A percentile compares a stretch with the other conserved stretches of the same genome.
Conservation (phyloP, 345 rosid species). For the Eucalyptus curtisii region DNA sequence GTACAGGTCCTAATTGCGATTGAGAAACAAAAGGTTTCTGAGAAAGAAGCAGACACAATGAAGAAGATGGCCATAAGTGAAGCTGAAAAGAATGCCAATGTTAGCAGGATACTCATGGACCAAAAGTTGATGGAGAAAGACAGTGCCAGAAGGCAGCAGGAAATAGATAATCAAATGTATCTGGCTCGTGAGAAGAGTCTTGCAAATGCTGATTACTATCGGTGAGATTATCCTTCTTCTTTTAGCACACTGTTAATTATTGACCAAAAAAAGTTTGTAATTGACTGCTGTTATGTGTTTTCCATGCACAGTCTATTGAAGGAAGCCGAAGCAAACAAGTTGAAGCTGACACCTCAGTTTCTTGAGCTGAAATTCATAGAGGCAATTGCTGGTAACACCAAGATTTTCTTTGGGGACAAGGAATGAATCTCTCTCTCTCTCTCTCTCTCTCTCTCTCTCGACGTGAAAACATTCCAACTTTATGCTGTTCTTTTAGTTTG, state of each 20-base stretch:
- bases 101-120: conserved; percentile 76
- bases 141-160: conserved; percentile 61
- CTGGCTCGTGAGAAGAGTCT: conserved; percentile 68
- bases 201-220: conserved; percentile 78
- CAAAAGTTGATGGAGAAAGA: conserved; percentile 87
- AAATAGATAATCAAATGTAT: conserved; percentile 79
- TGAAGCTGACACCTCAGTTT: conserved; percentile 84
- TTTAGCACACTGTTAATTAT: not conserved
- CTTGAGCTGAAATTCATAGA: conserved; percentile 85
- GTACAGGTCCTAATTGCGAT: conserved; percentile 70
- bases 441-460: not conserved
- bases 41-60: conserved; percentile 82
- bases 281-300: not conserved
- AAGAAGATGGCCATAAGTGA: conserved; percentile 90
- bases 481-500: too few species aligned
- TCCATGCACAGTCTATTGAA: conserved; percentile 31
- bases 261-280: not conserved
- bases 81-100: conserved; percentile 81
- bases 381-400: conserved; percentile 76
- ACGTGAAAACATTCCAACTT: too few species aligned
- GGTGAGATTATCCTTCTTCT: conserved; percentile 20
- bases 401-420: conserved; percentile 88
- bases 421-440: conserved; percentile 24
- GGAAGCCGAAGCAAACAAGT: conserved; percentile 90
- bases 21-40: conserved; percentile 75